Base-by-base conservation (phyloP, 1,284 basidiomycete species). In the Laetiporus sulphureus region DNA sequence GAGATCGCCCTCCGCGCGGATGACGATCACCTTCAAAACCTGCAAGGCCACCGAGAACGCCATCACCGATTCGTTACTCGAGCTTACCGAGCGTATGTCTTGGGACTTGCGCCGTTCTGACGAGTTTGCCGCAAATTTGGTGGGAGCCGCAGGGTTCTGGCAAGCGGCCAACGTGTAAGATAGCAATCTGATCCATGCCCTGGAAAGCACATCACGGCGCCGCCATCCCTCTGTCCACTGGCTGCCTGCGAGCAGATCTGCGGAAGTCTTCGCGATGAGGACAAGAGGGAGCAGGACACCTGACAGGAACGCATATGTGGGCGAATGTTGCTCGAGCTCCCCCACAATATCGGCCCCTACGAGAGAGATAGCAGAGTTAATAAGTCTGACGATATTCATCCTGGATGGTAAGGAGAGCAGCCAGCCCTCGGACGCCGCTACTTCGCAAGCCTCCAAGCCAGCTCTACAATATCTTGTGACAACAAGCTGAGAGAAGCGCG, bases 171-270 rank as follows among this genome's bases (percentile, higher is more conserved):
- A 72, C 0, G 71, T 63, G 45, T 79, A 82, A 10, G 73, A 68
- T 16, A 88, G 60, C 13, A 91, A 58, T 10, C 82, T 76, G 20
- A 81, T 61, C 85, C 85, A 89, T 4, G 76, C 68, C 29, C 66
- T 66, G 6, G 65, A 59, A 47, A 77, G 66, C 2, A 66, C 60
- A 3, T 64, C 62, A 13, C 69, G 67, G 47, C 71, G 69, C n/a
- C n/a, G n/a, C 59, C 64, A 66, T 12, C 64, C 48, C 38, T 78
- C 72, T 2, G 66, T 59, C 55, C 64, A 69, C 27, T 64, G 61
- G 19, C 59, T 71, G 47, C 66, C 66, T 19, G 61, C 62, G 31
- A 62, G 56, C 27, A 77, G 59, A 22, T 76, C 71, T 3, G 62
- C 51, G 2, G 73, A 67, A 0, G 72, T 74, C 52, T 76, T 73